Base-by-base conservation (phyloP, 2,329 filamentous ascomycete genomes). In the Blastomyces parvus region DNA sequence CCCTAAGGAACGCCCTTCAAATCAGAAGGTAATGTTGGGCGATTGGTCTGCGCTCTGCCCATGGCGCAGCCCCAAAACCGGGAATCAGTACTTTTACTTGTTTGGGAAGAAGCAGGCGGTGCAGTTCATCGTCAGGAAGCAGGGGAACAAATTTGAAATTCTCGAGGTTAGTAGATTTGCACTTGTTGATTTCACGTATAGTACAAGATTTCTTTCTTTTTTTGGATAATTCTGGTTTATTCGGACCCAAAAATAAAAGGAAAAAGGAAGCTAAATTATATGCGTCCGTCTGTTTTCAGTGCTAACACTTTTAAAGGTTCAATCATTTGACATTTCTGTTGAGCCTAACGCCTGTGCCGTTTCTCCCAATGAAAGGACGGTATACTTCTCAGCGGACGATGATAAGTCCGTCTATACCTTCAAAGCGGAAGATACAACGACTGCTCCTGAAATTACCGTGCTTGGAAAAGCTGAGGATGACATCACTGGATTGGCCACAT, bases 31-130 rank as follows among this genome's bases (percentile, higher is more conserved):
- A 30, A 70, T 74, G 1, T 69, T 80, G 17, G 79, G 80, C 0
- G 79, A 81, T 65, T 81, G 79, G 77, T 80, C 79, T 17, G 75
- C 79, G 0, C 66, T 81, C 5, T 82, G 80, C 67, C 69, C 73
- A 11, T 81, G 78, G 79, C 77, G 72, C 65, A 79, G 75, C 61
- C 68, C 38, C 25, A 42, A 67, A 22, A 77, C 73, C 22, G 75
- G 74, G 1, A 76, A 78, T 52, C 71, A 77, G 42, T 81, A 81
- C 63, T 60, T 81, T 3, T 81, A 75, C 64, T 67, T 81, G 13
- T 80, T 81, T 62, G 79, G 79, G 5, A 81, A 81, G 67, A 70
- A 66, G 0, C 68, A 76, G 48, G 75, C 70, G 0, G 69, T 76
- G 13, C 74, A 80, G 27, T 73, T 78, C 14, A 70, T 81, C 0